These are phyloP conservation scores for Lactarius deliciosus DNA, from an alignment of 768 basidiomycete genomes.

Conservation along the genomic window DNA sequence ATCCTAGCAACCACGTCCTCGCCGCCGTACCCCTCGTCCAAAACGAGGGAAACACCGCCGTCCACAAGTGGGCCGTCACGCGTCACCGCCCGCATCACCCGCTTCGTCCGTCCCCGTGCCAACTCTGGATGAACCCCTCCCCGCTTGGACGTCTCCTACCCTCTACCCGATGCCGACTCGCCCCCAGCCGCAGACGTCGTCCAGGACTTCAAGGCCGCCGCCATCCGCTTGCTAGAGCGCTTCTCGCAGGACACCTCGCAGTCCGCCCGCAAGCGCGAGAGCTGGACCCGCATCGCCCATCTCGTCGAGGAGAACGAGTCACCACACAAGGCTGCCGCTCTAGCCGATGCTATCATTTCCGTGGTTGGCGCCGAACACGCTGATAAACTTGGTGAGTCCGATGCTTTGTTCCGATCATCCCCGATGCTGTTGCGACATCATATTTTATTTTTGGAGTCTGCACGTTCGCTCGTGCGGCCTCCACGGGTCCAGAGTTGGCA, in stretches of 20 bases:
- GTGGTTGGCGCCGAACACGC: slow-evolving; percentile 60
- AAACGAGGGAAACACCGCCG: slow-evolving; percentile 28
- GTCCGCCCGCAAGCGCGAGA: slow-evolving; percentile 54
- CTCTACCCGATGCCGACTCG: slow-evolving; percentile 39
- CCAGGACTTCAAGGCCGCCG: slow-evolving; percentile 67
- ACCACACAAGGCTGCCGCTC: slow-evolving; percentile 63
- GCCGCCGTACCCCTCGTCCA: slow-evolving; percentile 60
- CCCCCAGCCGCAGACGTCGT: slow-evolving; percentile 55
- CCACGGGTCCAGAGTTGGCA: neutral
- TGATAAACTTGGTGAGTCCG: slow-evolving; percentile 65
- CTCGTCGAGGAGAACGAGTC: slow-evolving; percentile 74
- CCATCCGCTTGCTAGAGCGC: slow-evolving; percentile 64
- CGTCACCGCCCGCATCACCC: slow-evolving; percentile 67
- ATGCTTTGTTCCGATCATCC: neutral
- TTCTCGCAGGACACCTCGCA: slow-evolving; percentile 47
- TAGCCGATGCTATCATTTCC: slow-evolving; percentile 75
- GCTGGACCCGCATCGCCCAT: slow-evolving; percentile 62
- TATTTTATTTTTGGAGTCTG: too few species aligned
- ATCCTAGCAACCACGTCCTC: slow-evolving; percentile 62
- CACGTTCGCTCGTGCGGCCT: neutral
- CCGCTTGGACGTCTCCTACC: slow-evolving; percentile 32
- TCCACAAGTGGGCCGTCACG: slow-evolving; percentile 64
- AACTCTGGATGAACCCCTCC: slow-evolving; percentile 52
- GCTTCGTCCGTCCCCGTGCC: slow-evolving; percentile 61
- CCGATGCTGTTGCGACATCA: neutral